Conservation (phyloP, 75 land plant genomes). For the Larix kaempferi region DNA sequence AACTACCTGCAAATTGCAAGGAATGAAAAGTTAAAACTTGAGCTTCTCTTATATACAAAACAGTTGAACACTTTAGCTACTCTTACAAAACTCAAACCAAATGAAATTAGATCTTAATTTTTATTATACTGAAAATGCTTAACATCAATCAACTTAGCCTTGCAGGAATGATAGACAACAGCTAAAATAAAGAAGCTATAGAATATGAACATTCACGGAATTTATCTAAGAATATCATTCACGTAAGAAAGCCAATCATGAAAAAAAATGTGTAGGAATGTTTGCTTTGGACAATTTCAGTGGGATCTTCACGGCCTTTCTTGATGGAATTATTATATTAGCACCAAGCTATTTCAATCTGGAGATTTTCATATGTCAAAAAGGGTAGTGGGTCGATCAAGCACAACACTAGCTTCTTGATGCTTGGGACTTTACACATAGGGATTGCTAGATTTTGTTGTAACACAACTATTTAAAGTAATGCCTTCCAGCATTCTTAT, state of each 20-base stretch:
- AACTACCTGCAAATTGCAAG: constrained; percentile 52
- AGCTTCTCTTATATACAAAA: background rate
- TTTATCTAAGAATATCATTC: background rate
- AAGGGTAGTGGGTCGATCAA: too few relatives aligned
- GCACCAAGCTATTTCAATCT: too few relatives aligned
- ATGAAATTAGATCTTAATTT: background rate
- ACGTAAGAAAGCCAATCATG: background rate
- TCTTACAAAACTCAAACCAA: background rate
- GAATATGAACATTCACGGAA: constrained; percentile 3
- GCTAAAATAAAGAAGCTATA: background rate
- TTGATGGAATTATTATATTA: too few relatives aligned
- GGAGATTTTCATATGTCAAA: too few relatives aligned
- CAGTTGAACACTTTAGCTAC: background rate
- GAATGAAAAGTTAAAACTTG: background rate
- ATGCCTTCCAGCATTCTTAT: too few relatives aligned
- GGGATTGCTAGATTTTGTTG: too few relatives aligned
- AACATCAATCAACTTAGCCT: background rate
- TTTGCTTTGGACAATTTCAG: background rate
- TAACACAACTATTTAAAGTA: too few relatives aligned
- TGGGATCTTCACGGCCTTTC: too few relatives aligned
- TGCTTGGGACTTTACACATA: too few relatives aligned
- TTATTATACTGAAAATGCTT: background rate
- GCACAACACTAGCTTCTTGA: too few relatives aligned
- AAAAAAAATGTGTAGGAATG: background rate
- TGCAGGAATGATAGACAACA: background rate